phyloP scores from a whole-genome alignment of 257 asterid genomes.

The Lavandula angustifolia region DNA sequence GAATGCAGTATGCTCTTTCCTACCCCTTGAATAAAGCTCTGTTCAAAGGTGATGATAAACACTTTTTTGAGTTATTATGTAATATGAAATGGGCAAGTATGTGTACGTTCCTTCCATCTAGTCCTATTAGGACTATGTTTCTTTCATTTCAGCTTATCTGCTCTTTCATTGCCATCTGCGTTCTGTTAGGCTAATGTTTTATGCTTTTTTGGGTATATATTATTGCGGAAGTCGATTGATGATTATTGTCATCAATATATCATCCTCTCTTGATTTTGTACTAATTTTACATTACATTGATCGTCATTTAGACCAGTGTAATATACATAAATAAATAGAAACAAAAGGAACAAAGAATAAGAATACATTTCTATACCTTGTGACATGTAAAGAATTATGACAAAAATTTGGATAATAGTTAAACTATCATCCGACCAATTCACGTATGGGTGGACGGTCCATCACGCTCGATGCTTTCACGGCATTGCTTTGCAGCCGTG shows the following conservation, averaged over 20 bases:
- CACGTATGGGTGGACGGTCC: slow-evolving; percentile 98
- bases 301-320: too few species aligned
- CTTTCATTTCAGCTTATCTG: slow-evolving; percentile 16
- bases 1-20: slow-evolving; percentile 19
- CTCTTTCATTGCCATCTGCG: neutral
- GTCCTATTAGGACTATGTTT: slow-evolving; percentile 7
- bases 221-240: too few species aligned
- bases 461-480: slow-evolving; percentile 81
- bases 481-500: slow-evolving; percentile 76
- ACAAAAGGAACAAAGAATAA: neutral
- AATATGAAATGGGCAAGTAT: slow-evolving; percentile 17
- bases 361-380: neutral
- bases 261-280: too few species aligned
- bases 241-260: too few species aligned
- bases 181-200: neutral
- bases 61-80: slow-evolving; percentile 19
- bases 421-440: slow-evolving; percentile 62
- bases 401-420: neutral
- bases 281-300: too few species aligned
- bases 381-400: slow-evolving; percentile 5
- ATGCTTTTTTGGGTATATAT: too few species aligned
- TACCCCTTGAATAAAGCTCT: too few species aligned
- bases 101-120: neutral
- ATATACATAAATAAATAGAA: too few species aligned
- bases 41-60: slow-evolving; percentile 1